Evolutionary conservation across 2,329 filamentous ascomycete genomes (phyloP).

Genomic region (Cadophora sp.): DNA sequence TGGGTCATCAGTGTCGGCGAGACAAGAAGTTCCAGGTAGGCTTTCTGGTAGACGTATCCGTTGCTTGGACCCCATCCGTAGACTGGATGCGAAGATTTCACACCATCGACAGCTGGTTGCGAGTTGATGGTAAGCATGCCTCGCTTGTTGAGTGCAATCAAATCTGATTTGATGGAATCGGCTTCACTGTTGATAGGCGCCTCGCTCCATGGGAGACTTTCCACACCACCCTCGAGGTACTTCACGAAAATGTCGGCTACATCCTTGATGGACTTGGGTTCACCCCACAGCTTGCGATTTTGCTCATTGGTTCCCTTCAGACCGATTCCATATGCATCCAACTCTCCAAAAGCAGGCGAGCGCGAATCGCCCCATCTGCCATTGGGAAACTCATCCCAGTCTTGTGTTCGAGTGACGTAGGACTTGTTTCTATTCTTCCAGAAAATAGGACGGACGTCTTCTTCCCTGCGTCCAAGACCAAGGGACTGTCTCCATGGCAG

Average conservation of each 20-base stretch:
- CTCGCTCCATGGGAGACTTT: conserved; percentile 93
- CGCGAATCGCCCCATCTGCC: conserved; percentile 97
- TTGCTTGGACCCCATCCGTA: conserved; percentile 95
- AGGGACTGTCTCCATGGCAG: conserved; percentile 97
- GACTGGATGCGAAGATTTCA: conserved; percentile 83
- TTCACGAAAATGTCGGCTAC: conserved; percentile 83
- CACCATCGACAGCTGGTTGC: conserved; percentile 91
- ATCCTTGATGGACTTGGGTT: conserved; percentile 80
- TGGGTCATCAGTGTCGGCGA: conserved; percentile 80
- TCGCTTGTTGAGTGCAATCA: conserved; percentile 83
- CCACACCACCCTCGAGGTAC: conserved; percentile 82
- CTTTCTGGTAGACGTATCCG: conserved; percentile 98
- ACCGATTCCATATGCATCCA: conserved; percentile 93
- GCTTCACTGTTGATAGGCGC: conserved; percentile 84
- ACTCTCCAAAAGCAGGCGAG: conserved; percentile 93
- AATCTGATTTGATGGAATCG: conserved; percentile 74
- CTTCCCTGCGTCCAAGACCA: conserved; percentile 83
- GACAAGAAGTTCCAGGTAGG: conserved; percentile 91
- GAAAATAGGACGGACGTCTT: conserved; percentile 98
- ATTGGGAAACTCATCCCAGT: conserved; percentile 99
- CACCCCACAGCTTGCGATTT: conserved; percentile 94
- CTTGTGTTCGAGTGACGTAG: conserved; percentile 92
- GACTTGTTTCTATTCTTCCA: conserved; percentile 98
- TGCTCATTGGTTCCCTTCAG: conserved; percentile 94
- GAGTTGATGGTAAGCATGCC: conserved; percentile 97